A percentile compares a stretch with the other conserved stretches of the same genome.
These are phyloP conservation scores for Talaromyces sp. DNA, from an alignment of 2,329 filamentous ascomycete species.

Conservation along the genomic window DNA sequence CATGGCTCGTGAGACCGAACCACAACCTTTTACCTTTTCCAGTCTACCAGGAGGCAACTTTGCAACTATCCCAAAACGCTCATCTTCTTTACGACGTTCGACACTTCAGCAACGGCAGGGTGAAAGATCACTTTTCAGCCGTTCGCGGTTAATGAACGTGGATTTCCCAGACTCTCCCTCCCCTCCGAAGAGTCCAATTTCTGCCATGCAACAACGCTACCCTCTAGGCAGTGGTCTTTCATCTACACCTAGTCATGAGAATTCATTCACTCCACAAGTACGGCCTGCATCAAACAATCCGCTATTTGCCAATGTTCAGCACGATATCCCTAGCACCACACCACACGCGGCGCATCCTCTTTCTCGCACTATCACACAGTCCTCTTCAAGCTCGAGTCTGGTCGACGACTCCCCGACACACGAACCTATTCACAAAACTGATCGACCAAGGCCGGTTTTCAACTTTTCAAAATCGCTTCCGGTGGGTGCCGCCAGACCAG, in stretches of 20 bases:
- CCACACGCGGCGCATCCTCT: slow-evolving; percentile 66
- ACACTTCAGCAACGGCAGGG: slow-evolving; percentile 80
- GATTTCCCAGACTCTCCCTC: slow-evolving; percentile 51
- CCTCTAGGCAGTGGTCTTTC: slow-evolving; percentile 72
- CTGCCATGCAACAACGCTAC: slow-evolving; percentile 64
- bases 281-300: slow-evolving; percentile 49
- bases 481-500: slow-evolving; percentile 57
- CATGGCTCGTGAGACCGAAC: slow-evolving; percentile 28
- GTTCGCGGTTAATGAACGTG: slow-evolving; percentile 31
- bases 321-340: slow-evolving; percentile 33
- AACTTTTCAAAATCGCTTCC: slow-evolving; percentile 75
- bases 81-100: slow-evolving; percentile 76
- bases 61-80: slow-evolving; percentile 61
- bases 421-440: slow-evolving; percentile 53
- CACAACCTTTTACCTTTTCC: slow-evolving; percentile 26
- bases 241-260: slow-evolving; percentile 61
- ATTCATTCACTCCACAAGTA: slow-evolving; percentile 58
- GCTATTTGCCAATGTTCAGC: slow-evolving; percentile 30
- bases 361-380: slow-evolving; percentile 80
- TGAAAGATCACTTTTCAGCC: slow-evolving; percentile 57
- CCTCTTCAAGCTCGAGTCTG: slow-evolving; percentile 75
- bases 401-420: slow-evolving; percentile 68
- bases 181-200: slow-evolving; percentile 52
- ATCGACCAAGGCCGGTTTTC: slow-evolving; percentile 50
- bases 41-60: slow-evolving; percentile 46